These are phyloP conservation scores for Termitomyces heimii DNA, from an alignment of 768 basidiomycete genomes.

Conservation along the genomic window DNA sequence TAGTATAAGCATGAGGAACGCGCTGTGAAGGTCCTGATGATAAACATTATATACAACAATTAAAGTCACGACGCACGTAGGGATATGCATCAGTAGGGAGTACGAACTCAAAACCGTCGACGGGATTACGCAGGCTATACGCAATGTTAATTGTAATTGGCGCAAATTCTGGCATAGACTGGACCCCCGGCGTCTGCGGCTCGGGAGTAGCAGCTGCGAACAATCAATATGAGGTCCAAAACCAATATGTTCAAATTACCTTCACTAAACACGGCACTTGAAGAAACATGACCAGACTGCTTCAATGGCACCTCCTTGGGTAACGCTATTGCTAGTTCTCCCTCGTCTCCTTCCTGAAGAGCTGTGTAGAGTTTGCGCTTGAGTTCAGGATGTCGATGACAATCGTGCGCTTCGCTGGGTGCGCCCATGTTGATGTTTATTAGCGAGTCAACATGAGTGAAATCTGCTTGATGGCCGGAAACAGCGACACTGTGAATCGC, in stretches of 20 bases:
- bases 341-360: constrained; percentile 87
- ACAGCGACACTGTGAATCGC: constrained; percentile 73
- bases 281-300: constrained; percentile 44
- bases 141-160: constrained; percentile 72
- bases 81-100: constrained; percentile 78
- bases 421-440: constrained; percentile 53
- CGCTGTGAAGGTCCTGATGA: constrained; percentile 44
- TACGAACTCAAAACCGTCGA: constrained; percentile 82
- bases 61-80: constrained; percentile 49
- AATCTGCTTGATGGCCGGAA: constrained; percentile 66
- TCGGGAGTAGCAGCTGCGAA: constrained; percentile 71
- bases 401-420: constrained; percentile 57
- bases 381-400: constrained; percentile 86
- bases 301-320: constrained; percentile 65
- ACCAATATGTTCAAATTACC: constrained; percentile 27
- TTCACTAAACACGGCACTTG: constrained; percentile 47
- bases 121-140: constrained; percentile 78
- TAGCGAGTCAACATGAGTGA: constrained; percentile 73
- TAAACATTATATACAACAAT: background rate
- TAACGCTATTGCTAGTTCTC: constrained; percentile 88
- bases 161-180: constrained; percentile 55
- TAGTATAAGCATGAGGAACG: constrained; percentile 90
- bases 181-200: constrained; percentile 57
- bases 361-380: constrained; percentile 92
- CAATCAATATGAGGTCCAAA: background rate